Base-by-base conservation (phyloP, 1,284 basidiomycete species). In the Dichomitus squalens region DNA sequence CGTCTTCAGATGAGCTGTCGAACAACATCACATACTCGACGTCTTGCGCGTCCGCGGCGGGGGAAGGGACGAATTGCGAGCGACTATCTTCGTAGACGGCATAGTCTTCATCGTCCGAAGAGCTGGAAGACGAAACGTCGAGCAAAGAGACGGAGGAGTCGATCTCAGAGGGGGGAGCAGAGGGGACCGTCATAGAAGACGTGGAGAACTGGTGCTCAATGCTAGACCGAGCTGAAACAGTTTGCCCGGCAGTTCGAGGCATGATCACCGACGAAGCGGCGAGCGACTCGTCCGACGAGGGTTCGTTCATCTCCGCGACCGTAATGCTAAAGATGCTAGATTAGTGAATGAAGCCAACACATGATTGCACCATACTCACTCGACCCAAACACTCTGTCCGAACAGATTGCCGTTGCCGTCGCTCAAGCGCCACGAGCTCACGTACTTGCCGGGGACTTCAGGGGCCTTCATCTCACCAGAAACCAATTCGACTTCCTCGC, bases 391-490 rank as follows among this genome's bases (percentile, higher is more conserved):
- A 58, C 80, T 86, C 43, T 85, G 79, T 6, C 92, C 92, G 64
- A 94, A 94, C 40, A 83, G 68, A 46, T 78, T 79, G 6, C 81
- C 81, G 12, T 78, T 66, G 1, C 78, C 80, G 66, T 89, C 84
- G 60, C 75, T 82, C 54, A 94, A 70, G 31, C 85, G 78, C 89
- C 90, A 94, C 65, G 90, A 91, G 53, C 87, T 80, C 52, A 87
- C 80, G 72, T 91, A 92, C 52, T 82, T 80, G 12, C 90, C 90
- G 1, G 87, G 79, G 21, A 71, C 66, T 50, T 92, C 90, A 16
- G 92, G 92, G 11, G 91, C 92, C 77, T 90, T 91, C 69, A 93
- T 77, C 59, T 91, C 88, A n/a, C 81, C 81, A 7, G 86, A 87
- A 73, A 81, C 84, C 6, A 93, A 69, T 55, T 92, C 86, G 34